Evolutionary conservation across 768 basidiomycete genomes (phyloP).

Genomic region (Galerina sulciceps): DNA sequence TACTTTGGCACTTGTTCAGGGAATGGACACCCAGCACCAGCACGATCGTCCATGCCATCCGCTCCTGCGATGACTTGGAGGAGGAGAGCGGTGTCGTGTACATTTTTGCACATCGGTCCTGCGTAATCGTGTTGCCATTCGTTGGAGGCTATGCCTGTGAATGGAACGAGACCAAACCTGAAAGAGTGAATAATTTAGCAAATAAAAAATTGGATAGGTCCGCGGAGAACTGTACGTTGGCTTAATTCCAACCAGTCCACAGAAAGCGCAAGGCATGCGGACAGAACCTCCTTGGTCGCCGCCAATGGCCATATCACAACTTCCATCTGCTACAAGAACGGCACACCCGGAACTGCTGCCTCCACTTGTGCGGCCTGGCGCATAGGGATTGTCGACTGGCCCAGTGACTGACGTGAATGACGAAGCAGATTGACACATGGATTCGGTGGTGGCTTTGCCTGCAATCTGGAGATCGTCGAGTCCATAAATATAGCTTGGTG

Average conservation of each 20-base stretch:
- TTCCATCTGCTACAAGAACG: conserved; percentile 40
- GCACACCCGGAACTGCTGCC: conserved; percentile 50
- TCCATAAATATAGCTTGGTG: neutral
- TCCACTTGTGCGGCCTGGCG: conserved; percentile 42
- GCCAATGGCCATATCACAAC: conserved; percentile 48
- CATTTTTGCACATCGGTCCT: conserved; percentile 41
- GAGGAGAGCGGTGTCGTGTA: conserved; percentile 43
- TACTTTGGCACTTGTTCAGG: conserved; percentile 24
- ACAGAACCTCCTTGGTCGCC: conserved; percentile 53
- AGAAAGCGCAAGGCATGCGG: conserved; percentile 44
- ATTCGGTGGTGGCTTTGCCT: conserved; percentile 25
- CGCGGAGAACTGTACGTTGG: conserved; percentile 16
- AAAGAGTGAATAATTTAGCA: neutral
- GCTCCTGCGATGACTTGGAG: conserved; percentile 47
- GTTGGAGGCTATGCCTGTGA: conserved; percentile 46
- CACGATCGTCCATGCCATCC: conserved; percentile 47
- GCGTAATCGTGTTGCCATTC: conserved; percentile 45
- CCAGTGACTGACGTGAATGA: conserved; percentile 31
- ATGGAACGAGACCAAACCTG: conserved; percentile 48
- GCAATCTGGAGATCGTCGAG: conserved; percentile 10
- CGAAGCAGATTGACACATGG: conserved; percentile 27
- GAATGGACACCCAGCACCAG: conserved; percentile 20
- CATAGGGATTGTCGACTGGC: conserved; percentile 48
- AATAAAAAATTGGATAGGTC: neutral
- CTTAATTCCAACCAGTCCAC: conserved; percentile 42